Conservation (phyloP, 148 eudicot species). For the Bassia scoparia region DNA sequence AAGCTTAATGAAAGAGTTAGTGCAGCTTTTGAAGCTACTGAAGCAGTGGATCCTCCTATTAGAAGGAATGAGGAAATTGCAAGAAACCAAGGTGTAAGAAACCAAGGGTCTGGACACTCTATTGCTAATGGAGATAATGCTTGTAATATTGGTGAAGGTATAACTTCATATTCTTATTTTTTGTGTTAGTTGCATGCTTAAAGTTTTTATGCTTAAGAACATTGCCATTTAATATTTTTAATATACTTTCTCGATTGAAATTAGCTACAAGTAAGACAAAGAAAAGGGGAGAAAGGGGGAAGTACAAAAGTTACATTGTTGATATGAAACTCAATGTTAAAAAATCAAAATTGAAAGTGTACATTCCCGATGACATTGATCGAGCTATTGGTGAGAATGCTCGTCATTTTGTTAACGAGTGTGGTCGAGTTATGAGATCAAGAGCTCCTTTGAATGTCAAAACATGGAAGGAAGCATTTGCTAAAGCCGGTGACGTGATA, state of each 20-base stretch:
- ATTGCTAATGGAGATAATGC: background rate
- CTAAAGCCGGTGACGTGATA: background rate
- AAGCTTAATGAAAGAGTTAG: background rate
- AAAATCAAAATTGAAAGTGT: background rate
- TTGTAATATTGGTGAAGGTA: background rate
- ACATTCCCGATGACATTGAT: background rate
- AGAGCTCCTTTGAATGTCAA: background rate
- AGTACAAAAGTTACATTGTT: background rate
- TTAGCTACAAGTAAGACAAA: background rate
- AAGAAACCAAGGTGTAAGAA: background rate
- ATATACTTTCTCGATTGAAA: too few relatives aligned
- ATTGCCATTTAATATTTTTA: too few relatives aligned
- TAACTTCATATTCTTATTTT: too few relatives aligned
- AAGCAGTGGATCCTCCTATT: background rate
- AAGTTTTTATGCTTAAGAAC: too few relatives aligned
- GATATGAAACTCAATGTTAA: background rate
- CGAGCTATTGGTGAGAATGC: background rate
- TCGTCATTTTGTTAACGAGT: background rate
- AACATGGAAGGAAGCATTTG: background rate
- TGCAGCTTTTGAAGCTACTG: background rate
- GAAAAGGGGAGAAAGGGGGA: too few relatives aligned
- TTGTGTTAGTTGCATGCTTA: too few relatives aligned
- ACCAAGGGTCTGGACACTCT: background rate
- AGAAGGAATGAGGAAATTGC: background rate
- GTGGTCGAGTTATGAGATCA: background rate